Evolutionary conservation across 2,329 filamentous ascomycete species (phyloP), one percentile per base, ranked within the genome.

Genomic region (Diaporthe eres): DNA sequence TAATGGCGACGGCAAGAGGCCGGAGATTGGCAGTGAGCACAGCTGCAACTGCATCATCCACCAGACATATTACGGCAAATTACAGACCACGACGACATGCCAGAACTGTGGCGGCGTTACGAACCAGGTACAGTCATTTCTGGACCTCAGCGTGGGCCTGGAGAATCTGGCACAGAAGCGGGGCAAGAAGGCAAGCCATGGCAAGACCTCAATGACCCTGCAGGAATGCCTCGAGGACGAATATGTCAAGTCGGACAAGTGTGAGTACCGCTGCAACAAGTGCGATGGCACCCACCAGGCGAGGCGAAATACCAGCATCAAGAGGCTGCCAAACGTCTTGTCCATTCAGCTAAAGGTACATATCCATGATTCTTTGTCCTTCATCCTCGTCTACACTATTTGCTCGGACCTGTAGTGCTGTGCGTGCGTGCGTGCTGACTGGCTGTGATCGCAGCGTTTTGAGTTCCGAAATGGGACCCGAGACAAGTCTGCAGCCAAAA

Each of bases 31-130:
- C 77, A 90, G 88, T 78, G 90, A 91, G 81, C 90, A 91, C 80
- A 90, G 85, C 79, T 98, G 97, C 87, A 91, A 93, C 76, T 99
- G 96, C 84, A 94, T 98, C 80, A 94, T 98, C 79, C 97, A 98
- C 83, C 94, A 96, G 82, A 96, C 95, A 0, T 98, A 98, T 81
- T 98, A 96, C 82, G 97, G 97, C 77, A 96, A 97, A 82, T 91
- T 97, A 77, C 94, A 95, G 80, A 97, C 93, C 81, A 96, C 94
- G 28, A 96, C 98, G 53, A 98, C 95, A 25, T 99, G 96, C 84
- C 93, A 95, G 81, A 94, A 93, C 80, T 98, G 96, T 84, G 90
- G 92, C 75, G 96, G 95, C 79, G 91, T 93, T 31, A 98, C 94
- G 1, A 93, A 94, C 77, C 93, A 95, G 0, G 91, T 95, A 57